phyloP scores from a whole-genome alignment of 441 rosid genomes.

The Bocquillonia castaneifolia region DNA sequence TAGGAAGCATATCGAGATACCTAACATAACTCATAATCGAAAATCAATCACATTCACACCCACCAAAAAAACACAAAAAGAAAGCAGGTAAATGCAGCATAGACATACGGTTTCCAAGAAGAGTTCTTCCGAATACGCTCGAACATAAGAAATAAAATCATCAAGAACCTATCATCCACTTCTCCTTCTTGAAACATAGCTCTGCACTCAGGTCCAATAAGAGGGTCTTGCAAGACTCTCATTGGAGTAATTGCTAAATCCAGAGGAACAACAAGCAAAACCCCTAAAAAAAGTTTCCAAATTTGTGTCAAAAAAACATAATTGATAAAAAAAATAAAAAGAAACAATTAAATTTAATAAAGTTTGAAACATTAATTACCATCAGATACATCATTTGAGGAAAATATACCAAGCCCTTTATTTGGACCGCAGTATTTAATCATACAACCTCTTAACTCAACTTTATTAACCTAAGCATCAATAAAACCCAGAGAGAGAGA shows the following conservation, averaged over 20 bases:
- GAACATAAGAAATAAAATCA: slow-evolving; percentile 68
- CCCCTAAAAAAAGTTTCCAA: slow-evolving; percentile 39
- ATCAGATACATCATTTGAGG: slow-evolving; percentile 38
- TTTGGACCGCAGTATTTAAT: slow-evolving; percentile 49
- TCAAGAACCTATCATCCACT: slow-evolving; percentile 85
- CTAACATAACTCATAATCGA: slow-evolving; percentile 33
- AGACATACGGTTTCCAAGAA: slow-evolving; percentile 85
- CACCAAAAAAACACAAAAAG: background rate
- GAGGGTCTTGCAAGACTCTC: slow-evolving; percentile 94
- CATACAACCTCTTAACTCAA: slow-evolving; percentile 61
- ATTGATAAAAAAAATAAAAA: background rate
- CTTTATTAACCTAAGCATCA: slow-evolving; percentile 57
- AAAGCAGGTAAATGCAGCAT: background rate
- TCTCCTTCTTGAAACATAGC: slow-evolving; percentile 75
- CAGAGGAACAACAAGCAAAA: slow-evolving; percentile 70
- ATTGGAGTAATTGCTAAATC: slow-evolving; percentile 87
- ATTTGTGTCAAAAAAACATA: background rate
- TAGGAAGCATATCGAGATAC: slow-evolving; percentile 89
- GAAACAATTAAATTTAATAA: background rate
- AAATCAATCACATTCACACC: slow-evolving; percentile 16
- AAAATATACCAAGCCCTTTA: slow-evolving; percentile 75
- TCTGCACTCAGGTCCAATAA: slow-evolving; percentile 75
- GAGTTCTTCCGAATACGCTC: slow-evolving; percentile 77
- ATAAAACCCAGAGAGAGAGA: background rate
- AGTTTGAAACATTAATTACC: slow-evolving; percentile 30